phyloP scores from a whole-genome alignment of 495 filamentous ascomycete species.

The Viridothelium virens region DNA sequence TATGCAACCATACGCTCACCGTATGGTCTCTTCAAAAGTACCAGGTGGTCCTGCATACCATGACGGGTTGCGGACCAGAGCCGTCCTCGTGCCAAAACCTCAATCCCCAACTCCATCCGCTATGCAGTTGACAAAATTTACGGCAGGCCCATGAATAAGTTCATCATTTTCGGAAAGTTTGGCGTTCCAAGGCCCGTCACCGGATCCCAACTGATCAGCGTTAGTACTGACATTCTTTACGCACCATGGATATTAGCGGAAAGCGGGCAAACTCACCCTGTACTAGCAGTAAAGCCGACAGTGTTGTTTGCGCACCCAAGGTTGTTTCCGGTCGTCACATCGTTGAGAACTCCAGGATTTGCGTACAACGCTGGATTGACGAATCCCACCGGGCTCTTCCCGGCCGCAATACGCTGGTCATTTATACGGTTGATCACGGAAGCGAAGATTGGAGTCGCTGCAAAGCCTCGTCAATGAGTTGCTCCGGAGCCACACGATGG shows the following conservation, averaged over 20 bases:
- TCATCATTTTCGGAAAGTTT: constrained; percentile 36
- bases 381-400: constrained; percentile 51
- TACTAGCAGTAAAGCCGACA: constrained; percentile 30
- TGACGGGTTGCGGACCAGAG: neutral
- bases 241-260: neutral
- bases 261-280: neutral
- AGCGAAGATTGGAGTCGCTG: constrained; percentile 18
- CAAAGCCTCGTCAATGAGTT: neutral
- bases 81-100: neutral
- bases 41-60: neutral
- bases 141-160: constrained; percentile 22
- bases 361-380: constrained; percentile 54
- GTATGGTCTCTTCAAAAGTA: neutral
- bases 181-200: constrained; percentile 51
- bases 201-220: constrained; percentile 40
- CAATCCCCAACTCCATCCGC: neutral
- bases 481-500: neutral
- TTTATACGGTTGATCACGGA: constrained; percentile 55
- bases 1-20: neutral
- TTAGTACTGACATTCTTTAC: neutral
- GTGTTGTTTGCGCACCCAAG: constrained; percentile 48
- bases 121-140: constrained; percentile 10
- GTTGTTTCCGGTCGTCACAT: constrained; percentile 53
- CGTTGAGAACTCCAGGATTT: constrained; percentile 51
- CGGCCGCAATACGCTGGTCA: constrained; percentile 49